These are phyloP conservation scores for Penicillium turbatum DNA, from an alignment of 495 filamentous ascomycete genomes.

Conservation along the genomic window DNA sequence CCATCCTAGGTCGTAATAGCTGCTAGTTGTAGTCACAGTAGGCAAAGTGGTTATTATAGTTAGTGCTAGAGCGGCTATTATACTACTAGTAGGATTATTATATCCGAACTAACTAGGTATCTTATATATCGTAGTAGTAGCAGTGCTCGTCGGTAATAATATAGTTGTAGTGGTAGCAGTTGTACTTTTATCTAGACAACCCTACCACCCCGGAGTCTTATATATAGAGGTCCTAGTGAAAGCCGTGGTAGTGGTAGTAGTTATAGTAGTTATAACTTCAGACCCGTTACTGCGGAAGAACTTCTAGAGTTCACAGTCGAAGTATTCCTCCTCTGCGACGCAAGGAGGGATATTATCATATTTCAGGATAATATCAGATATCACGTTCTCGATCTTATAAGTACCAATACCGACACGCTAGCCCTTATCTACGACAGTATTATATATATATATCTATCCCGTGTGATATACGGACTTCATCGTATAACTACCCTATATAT, in stretches of 20 bases:
- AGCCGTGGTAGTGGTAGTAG: constrained; percentile 50
- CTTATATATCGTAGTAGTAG: constrained; percentile 77
- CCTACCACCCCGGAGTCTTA: constrained; percentile 75
- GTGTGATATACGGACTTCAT: constrained; percentile 89
- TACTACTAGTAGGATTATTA: constrained; percentile 43
- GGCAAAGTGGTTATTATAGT: constrained; percentile 23
- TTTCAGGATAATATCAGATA: constrained; percentile 74
- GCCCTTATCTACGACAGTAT: constrained; percentile 82
- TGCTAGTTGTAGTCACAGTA: constrained; percentile 27
- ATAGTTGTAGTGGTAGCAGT: constrained; percentile 51
- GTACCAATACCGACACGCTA: constrained; percentile 84
- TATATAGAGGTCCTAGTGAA: constrained; percentile 76
- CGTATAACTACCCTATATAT: constrained; percentile 91
- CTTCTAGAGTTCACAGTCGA: constrained; percentile 78
- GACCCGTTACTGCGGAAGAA: constrained; percentile 88
- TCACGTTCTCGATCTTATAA: constrained; percentile 81
- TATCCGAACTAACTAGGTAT: constrained; percentile 68
- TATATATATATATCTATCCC: constrained; percentile 81
- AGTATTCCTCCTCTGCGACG: constrained; percentile 51
- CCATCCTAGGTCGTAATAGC: constrained; percentile 65
- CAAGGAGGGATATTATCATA: constrained; percentile 79
- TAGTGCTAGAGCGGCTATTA: constrained; percentile 15
- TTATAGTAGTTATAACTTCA: constrained; percentile 63
- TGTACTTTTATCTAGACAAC: constrained; percentile 55
- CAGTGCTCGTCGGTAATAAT: constrained; percentile 50